Evolutionary conservation across 2,329 filamentous ascomycete genomes (phyloP), one percentile per base, ranked within the genome.

Genomic region (Curvularia sp.): DNA sequence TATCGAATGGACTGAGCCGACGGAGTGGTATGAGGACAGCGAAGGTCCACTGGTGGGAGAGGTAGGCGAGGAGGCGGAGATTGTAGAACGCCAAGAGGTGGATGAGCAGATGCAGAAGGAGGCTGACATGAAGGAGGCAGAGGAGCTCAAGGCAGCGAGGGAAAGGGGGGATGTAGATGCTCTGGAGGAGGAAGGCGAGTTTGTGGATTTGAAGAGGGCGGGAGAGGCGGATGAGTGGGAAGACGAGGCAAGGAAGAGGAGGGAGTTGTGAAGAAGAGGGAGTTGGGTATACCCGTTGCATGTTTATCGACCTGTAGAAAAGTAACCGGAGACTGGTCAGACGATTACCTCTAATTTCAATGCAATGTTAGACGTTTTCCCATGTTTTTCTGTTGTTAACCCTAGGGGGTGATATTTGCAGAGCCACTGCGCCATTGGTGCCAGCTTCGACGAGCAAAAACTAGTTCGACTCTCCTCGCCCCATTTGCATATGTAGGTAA

Each of bases 21-120:
- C 86, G 3, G 47, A 61, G n/a, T 92, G 89, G 89, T 91, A 91
- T 62, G 82, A 88, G 71, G 72, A 77, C 44, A 75, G 74, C 41
- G 74, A 75, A 13, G 74, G 73, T 0, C 66, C 67, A 3, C 58
- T 66, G 56, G 64, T 58, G 6, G 68, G 66, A 0, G 65, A 64
- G 4, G 61, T 71, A 4, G 73, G 73, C 9, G 74, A 75, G 22
- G 73, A 76, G 53, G 73, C 63, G 1, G 74, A 71, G 63, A 55
- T 75, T 61, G 72, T 73, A 9, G 71, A 72, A 43, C 60, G 63
- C 44, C 66, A 66, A 41, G 64, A 66, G 48, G 62, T 66, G 4
- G 64, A 66, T 46, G 64, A 66, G 57, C 55, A 64, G 47, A 66
- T 66, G 64, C 64, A 66, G 53, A 65, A 43, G 52, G 64, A 66